Evolutionary conservation across 345 rosid species (phyloP).

Genomic region (Corchorus olitorius): DNA sequence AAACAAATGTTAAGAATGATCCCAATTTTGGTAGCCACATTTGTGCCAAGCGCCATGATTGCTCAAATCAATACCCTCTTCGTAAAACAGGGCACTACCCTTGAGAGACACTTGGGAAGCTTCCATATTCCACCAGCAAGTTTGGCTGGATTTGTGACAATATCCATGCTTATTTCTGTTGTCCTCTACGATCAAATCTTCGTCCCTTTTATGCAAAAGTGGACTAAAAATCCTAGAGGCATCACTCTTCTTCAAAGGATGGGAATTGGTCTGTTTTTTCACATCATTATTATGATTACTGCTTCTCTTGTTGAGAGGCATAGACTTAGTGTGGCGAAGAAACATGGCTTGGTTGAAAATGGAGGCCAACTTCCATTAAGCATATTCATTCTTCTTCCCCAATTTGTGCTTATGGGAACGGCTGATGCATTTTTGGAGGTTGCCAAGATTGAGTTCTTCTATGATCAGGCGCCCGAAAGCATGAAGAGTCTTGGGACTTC

Average conservation of each 20-base stretch:
- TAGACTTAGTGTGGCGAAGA: constrained; percentile 56
- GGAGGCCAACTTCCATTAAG: constrained; percentile 58
- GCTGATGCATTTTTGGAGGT: constrained; percentile 83
- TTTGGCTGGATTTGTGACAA: constrained; percentile 58
- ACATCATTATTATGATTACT: constrained; percentile 59
- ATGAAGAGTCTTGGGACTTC: constrained; percentile 96
- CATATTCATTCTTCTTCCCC: constrained; percentile 75
- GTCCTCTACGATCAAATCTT: constrained; percentile 65
- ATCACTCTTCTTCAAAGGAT: constrained; percentile 76
- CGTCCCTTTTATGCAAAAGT: constrained; percentile 38
- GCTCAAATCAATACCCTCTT: constrained; percentile 82
- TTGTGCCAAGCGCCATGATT: constrained; percentile 79
- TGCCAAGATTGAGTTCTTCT: constrained; percentile 84
- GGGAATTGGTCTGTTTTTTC: constrained; percentile 65
- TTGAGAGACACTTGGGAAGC: constrained; percentile 55
- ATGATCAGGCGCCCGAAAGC: constrained; percentile 89
- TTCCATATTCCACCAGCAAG: constrained; percentile 76
- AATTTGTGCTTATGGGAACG: constrained; percentile 73
- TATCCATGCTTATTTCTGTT: constrained; percentile 62
- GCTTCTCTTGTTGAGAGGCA: constrained; percentile 57
- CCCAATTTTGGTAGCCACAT: constrained; percentile 65
- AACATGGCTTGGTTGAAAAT: constrained; percentile 49
- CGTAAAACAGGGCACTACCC: constrained; percentile 91
- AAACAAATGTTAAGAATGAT: constrained; percentile 92
- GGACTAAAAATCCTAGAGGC: constrained; percentile 76